A percentile compares a stretch with the other conserved stretches of the same genome.
These are phyloP conservation scores for Aspergillus fructus DNA, from an alignment of 2,329 filamentous ascomycete species.

Conservation along the genomic window DNA sequence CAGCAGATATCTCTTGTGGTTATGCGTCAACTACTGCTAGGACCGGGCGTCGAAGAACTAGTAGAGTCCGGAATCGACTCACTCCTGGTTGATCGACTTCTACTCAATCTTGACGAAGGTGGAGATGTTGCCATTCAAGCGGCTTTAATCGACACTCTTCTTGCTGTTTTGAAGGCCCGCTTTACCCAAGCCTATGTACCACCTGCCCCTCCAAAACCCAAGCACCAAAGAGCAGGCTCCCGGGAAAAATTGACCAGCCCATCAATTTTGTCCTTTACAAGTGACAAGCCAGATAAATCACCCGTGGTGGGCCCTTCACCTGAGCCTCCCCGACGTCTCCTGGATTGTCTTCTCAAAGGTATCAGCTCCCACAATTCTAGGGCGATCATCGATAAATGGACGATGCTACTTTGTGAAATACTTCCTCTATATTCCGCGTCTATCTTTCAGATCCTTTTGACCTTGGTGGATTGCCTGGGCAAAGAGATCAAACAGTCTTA, in stretches of 20 bases:
- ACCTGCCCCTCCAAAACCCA: conserved; percentile 27
- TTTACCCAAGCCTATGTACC: conserved; percentile 39
- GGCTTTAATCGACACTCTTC: conserved; percentile 74
- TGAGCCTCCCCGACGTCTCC: conserved; percentile 61
- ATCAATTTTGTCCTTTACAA: conserved; percentile 47
- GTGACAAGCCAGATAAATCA: conserved; percentile 44
- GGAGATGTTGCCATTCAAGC: conserved; percentile 72
- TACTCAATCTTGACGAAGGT: conserved; percentile 56
- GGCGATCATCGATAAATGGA: conserved; percentile 85
- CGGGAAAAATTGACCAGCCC: conserved; percentile 41
- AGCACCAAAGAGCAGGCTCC: conserved; percentile 39
- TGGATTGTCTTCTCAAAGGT: conserved; percentile 80
- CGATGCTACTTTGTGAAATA: conserved; percentile 77
- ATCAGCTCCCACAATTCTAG: conserved; percentile 73
- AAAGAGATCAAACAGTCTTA: conserved; percentile 73
- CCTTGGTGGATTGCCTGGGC: conserved; percentile 86
- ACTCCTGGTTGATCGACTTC: conserved; percentile 67
- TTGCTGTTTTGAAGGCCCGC: conserved; percentile 68
- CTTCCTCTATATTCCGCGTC: conserved; percentile 79
- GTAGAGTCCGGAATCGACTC: conserved; percentile 62
- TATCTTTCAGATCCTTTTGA: conserved; percentile 87
- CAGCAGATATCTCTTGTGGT: conserved; percentile 70
- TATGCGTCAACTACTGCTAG: conserved; percentile 51
- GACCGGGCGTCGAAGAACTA: conserved; percentile 39
- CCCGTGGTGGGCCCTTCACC: conserved; percentile 32